Percentiles rank a stretch among this genome's conserved stretches.
Evolutionary conservation across 2,329 filamentous ascomycete genomes (phyloP).

Genomic region (Mycosphaerella sp.): DNA sequence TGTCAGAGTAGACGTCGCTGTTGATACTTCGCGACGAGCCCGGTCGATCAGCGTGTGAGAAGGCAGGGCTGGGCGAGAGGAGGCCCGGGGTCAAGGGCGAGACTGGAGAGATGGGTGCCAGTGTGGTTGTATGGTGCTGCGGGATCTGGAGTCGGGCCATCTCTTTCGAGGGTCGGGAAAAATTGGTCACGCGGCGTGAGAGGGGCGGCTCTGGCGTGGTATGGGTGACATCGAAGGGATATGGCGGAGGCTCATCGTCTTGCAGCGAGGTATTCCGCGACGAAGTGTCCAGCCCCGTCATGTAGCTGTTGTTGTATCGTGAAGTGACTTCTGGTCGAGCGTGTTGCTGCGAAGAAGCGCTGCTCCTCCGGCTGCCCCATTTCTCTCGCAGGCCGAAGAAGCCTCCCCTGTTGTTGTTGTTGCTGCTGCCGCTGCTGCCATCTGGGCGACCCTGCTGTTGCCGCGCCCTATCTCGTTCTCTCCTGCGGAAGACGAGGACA

Average conservation of each 20-base stretch:
- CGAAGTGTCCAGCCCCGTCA: constrained; percentile 24
- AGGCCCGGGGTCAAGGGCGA: neutral
- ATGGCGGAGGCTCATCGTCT: constrained; percentile 1
- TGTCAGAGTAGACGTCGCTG: constrained; percentile 26
- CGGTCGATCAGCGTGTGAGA: neutral
- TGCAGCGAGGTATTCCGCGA: constrained; percentile 4
- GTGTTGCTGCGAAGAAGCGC: constrained; percentile 11
- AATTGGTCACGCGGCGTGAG: neutral
- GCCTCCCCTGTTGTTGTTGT: neutral
- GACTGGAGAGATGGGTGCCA: neutral
- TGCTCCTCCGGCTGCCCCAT: constrained; percentile 17
- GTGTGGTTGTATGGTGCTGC: neutral
- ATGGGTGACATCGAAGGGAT: neutral
- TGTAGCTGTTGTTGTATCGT: constrained; percentile 20
- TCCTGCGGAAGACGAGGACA: constrained; percentile 22
- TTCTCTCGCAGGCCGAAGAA: constrained; percentile 16
- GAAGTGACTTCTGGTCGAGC: constrained; percentile 6
- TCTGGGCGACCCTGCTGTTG: constrained; percentile 1
- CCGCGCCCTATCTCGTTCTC: constrained; percentile 4
- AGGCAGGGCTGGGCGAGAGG: neutral
- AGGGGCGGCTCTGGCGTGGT: neutral
- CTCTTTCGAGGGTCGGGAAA: neutral
- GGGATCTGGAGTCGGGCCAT: neutral
- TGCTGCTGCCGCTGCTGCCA: neutral
- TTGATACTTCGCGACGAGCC: constrained; percentile 20